Percentiles rank a stretch among this genome's conserved stretches.
Conservation (phyloP, 441 rosid species). For the Heliophila coronopifolia region DNA sequence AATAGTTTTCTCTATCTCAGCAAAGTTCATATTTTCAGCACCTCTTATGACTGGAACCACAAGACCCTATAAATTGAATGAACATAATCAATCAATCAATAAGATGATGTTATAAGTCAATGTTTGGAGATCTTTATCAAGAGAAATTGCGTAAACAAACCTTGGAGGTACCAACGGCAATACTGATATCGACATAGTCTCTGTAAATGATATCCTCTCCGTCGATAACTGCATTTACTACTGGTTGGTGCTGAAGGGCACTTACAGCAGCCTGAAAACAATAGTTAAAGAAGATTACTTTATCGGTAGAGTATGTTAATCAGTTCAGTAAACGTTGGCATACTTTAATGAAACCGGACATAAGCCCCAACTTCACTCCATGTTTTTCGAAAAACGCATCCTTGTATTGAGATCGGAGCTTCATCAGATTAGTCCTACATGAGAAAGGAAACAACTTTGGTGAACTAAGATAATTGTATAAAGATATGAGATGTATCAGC, state of each 20-base stretch:
- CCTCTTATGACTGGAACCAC: conserved; percentile 89
- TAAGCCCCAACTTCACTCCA: conserved; percentile 90
- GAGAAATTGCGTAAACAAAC: conserved; percentile 36
- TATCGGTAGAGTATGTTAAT: neutral
- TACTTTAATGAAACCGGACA: conserved; percentile 96
- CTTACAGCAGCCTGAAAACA: conserved; percentile 84
- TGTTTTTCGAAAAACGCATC: conserved; percentile 91
- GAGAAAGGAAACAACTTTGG: neutral
- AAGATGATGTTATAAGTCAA: neutral
- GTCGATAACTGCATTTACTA: conserved; percentile 91
- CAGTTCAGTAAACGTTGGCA: neutral
- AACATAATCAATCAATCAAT: conserved; percentile 11
- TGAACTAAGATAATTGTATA: neutral
- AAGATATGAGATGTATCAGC: neutral
- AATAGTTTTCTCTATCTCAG: conserved; percentile 84
- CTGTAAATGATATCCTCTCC: conserved; percentile 95
- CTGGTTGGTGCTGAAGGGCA: conserved; percentile 93
- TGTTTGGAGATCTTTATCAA: neutral
- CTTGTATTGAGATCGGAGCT: conserved; percentile 90
- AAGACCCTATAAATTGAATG: conserved; percentile 49
- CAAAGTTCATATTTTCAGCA: conserved; percentile 81
- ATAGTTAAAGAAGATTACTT: conserved; percentile 12
- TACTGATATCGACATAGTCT: conserved; percentile 87
- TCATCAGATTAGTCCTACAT: conserved; percentile 90
- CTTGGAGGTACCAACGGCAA: conserved; percentile 96